Base-by-base conservation (phyloP, 1,284 basidiomycete species). In the Kalmanozyma brasiliensis region DNA sequence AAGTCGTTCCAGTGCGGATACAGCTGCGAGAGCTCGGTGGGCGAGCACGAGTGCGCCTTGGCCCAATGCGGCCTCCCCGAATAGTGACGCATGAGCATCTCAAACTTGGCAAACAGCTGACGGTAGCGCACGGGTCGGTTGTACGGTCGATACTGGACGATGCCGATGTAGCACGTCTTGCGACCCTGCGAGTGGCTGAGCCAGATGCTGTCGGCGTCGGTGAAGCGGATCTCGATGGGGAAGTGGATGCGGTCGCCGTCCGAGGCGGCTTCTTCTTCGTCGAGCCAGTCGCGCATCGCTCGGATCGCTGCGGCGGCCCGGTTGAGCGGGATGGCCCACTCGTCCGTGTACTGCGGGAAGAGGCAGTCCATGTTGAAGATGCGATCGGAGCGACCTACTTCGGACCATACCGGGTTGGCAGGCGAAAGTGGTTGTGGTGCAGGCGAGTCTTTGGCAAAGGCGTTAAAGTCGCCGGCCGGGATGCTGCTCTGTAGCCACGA, bases 11-110 rank as follows among this genome's bases (percentile, higher is more conserved):
- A 94, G 57, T 87, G 87, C 26, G 94, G 91, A 83, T 97, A 98
- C 23, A 91, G 84, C 61, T 80, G 79, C 53, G 87, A 86, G 52
- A 97, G 86, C 41, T 86, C 85, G 38, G 86, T 86, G 0, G 91
- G 91, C 40, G 86, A 86, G 49, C 94, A 86, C 20, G 85, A 84
- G 82, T 98, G 95, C 20, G 93, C 88, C 84, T 98, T 98, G 0
- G 94, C 96, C 95, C 95, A 98, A 85, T 98, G 95, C 4, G 95
- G 94, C 52, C 92, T 87, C 8, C 94, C 94, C 43, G 87, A 86
- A 83, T 94, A 88, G 34, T 86, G 85, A 30, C 86, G 83, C 71
- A 95, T 83, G 72, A 96, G 90, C 16, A 83, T 78, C 79, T 95
- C 92, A 81, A 94, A 98, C 26, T 85, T 87, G 45, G 85, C 84